A percentile compares a stretch with the other conserved stretches of the same genome.
These are phyloP conservation scores for Musa beccarii DNA, from an alignment of 176 grass and related monocot species.

Conservation along the genomic window DNA sequence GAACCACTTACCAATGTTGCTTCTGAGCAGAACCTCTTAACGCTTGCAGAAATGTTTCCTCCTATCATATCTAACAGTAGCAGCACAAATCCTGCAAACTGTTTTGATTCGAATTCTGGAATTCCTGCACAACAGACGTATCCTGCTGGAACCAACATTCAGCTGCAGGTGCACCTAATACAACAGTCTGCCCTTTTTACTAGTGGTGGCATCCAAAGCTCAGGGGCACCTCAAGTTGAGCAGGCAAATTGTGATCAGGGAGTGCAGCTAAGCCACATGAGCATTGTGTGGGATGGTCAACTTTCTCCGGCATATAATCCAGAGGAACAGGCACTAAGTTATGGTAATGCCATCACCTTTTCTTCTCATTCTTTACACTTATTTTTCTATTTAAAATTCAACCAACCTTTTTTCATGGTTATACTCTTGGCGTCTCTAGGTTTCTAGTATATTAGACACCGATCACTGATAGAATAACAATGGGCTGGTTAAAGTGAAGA, in stretches of 20 bases:
- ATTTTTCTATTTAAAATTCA: neutral
- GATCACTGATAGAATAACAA: no score
- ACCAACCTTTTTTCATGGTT: no score
- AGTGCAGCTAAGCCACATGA: slow-evolving; percentile 27
- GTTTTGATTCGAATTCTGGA: slow-evolving; percentile 32
- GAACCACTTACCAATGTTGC: slow-evolving; percentile 36
- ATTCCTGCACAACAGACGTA: slow-evolving; percentile 37
- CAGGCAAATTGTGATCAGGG: slow-evolving; percentile 36
- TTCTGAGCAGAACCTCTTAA: slow-evolving; percentile 55
- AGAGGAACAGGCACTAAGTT: slow-evolving; percentile 39
- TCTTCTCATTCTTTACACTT: slow-evolving; percentile 1
- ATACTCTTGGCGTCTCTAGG: no score
- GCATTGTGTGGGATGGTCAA: slow-evolving; percentile 40
- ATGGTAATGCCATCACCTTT: slow-evolving; percentile 32
- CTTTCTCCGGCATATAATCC: slow-evolving; percentile 17
- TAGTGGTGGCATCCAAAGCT: slow-evolving; percentile 23
- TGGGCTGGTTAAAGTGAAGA: no score
- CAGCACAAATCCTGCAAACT: slow-evolving; percentile 31
- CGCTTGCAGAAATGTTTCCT: slow-evolving; percentile 75
- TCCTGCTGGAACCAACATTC: slow-evolving; percentile 6
- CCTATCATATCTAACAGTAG: slow-evolving; percentile 34
- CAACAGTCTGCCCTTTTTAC: slow-evolving; percentile 39
- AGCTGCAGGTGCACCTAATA: slow-evolving; percentile 28
- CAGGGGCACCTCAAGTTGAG: slow-evolving; percentile 20
- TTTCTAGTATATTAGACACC: no score